These are phyloP conservation scores for Verruconis gallopava DNA, from an alignment of 2,329 filamentous ascomycete genomes.

Conservation along the genomic window DNA sequence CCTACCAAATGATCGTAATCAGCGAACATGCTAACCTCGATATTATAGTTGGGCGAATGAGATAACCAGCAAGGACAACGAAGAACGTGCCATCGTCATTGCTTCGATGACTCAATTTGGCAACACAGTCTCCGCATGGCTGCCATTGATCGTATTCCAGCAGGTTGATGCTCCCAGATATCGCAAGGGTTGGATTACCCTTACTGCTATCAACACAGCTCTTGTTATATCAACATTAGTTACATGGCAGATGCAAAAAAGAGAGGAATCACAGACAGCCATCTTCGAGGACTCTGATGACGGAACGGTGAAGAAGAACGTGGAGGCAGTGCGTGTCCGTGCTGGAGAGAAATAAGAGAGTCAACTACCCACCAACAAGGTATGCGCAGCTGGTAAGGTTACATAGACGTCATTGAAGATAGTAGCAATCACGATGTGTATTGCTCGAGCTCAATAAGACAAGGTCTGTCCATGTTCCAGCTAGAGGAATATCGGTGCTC, in stretches of 20 bases:
- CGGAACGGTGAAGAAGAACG: too few relatives aligned
- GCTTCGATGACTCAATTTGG: background rate
- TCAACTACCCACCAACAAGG: too few relatives aligned
- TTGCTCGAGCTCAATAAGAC: too few relatives aligned
- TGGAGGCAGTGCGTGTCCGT: too few relatives aligned
- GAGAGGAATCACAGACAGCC: too few relatives aligned
- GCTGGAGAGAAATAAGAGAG: too few relatives aligned
- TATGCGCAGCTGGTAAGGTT: too few relatives aligned
- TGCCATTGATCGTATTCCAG: background rate
- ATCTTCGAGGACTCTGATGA: too few relatives aligned
- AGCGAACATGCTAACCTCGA: background rate
- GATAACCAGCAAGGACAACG: background rate
- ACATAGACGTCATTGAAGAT: too few relatives aligned
- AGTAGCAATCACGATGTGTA: too few relatives aligned
- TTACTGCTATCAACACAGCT: background rate
- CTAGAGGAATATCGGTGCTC: too few relatives aligned
- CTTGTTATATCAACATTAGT: background rate
- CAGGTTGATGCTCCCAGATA: background rate
- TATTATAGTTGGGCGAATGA: background rate
- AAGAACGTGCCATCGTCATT: conserved; percentile 1
- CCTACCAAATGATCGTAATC: background rate
- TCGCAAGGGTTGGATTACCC: conserved; percentile 1
- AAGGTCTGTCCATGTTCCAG: too few relatives aligned
- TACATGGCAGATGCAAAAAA: background rate
- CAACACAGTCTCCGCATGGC: background rate